A percentile compares a stretch with the other conserved stretches of the same genome.
Evolutionary conservation across 73 alveolate genomes (phyloP).

Genomic region (Paramecium pentaurelia): DNA sequence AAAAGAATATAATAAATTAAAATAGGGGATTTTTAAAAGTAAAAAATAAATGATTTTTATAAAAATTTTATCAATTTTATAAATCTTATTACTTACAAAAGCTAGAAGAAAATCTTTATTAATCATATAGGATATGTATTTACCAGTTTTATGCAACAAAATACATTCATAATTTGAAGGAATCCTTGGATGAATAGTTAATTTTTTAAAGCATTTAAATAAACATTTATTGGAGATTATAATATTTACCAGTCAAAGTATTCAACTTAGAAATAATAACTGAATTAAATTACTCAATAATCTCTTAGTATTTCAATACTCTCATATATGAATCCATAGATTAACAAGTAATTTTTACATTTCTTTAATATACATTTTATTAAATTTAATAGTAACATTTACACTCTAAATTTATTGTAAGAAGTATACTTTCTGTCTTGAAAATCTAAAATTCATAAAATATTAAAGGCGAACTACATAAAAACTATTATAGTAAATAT

Average conservation of each 20-base stretch:
- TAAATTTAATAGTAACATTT: too few species aligned
- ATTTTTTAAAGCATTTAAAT: neutral
- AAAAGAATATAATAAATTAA: neutral
- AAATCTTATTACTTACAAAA: neutral
- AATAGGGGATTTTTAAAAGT: neutral
- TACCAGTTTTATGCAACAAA: neutral
- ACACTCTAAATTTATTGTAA: too few species aligned
- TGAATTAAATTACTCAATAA: neutral
- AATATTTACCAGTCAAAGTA: neutral
- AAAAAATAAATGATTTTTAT: neutral
- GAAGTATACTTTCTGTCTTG: too few species aligned
- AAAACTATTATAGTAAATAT: too few species aligned
- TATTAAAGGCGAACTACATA: too few species aligned
- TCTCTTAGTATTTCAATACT: neutral
- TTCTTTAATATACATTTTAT: too few species aligned
- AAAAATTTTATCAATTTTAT: neutral
- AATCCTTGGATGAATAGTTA: neutral
- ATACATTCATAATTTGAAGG: neutral
- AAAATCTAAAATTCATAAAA: too few species aligned
- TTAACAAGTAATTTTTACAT: too few species aligned
- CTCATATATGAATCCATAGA: neutral
- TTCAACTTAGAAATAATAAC: neutral
- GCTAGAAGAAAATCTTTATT: neutral
- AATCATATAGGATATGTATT: neutral
- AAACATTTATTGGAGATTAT: neutral